A percentile compares a stretch with the other conserved stretches of the same genome.
These are phyloP conservation scores for Passiflora organensis DNA, from an alignment of 345 rosid species.

Conservation along the genomic window DNA sequence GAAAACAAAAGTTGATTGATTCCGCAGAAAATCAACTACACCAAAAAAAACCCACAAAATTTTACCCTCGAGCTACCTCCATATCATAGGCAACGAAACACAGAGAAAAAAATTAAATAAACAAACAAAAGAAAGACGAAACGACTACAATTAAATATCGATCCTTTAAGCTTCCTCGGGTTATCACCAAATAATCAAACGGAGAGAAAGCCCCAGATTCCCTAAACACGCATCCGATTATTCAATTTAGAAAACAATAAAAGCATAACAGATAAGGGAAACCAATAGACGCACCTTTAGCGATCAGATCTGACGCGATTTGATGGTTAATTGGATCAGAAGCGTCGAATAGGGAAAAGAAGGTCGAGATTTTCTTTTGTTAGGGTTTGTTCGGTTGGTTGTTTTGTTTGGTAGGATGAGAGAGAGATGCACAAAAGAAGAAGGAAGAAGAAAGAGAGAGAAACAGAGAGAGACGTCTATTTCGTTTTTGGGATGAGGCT, in stretches of 20 bases:
- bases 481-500: constrained; percentile 30
- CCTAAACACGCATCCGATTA: neutral
- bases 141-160: neutral
- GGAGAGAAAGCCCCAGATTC: neutral
- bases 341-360: constrained; percentile 10
- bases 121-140: neutral
- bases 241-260: neutral
- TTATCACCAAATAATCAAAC: neutral
- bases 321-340: constrained; percentile 8
- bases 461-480: constrained; percentile 8
- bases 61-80: no score
- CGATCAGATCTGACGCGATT: constrained; percentile 24
- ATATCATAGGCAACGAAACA: no score
- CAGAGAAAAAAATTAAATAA: neutral
- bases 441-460: constrained; percentile 8
- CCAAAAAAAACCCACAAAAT: no score
- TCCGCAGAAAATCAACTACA: no score
- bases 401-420: neutral
- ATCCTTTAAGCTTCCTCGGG: neutral
- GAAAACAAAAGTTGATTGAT: no score
- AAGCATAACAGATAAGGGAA: neutral
- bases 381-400: constrained; percentile 29
- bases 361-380: neutral
- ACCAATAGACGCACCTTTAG: constrained; percentile 10
- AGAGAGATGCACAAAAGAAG: constrained; percentile 14